These are phyloP conservation scores for Fusarium nanum DNA, from an alignment of 2,329 filamentous ascomycete species.

Conservation along the genomic window DNA sequence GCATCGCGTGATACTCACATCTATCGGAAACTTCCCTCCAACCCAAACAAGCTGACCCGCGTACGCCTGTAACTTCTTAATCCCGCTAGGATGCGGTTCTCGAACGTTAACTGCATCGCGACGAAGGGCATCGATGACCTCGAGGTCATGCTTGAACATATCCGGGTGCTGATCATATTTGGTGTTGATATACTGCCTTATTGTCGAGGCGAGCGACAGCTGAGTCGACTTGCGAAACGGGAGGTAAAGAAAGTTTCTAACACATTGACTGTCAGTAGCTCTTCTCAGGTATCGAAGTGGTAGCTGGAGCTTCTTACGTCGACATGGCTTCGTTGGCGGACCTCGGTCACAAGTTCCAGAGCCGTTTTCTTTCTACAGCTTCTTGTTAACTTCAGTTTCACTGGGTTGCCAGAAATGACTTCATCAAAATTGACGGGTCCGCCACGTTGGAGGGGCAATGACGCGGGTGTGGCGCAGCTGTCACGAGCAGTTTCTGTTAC, in stretches of 20 bases:
- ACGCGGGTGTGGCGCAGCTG: constrained; percentile 28
- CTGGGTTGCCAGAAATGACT: constrained; percentile 40
- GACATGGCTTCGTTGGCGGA: constrained; percentile 41
- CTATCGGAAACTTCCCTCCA: constrained; percentile 93
- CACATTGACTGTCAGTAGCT: constrained; percentile 34
- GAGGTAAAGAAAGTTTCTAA: constrained; percentile 75
- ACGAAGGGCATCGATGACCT: constrained; percentile 85
- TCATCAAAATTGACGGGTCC: constrained; percentile 34
- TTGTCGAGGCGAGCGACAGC: constrained; percentile 81
- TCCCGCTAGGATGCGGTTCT: constrained; percentile 87
- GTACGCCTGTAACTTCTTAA: constrained; percentile 90
- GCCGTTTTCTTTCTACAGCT: constrained; percentile 6
- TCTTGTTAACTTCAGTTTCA: constrained; percentile 7
- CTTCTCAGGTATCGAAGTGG: accelerated
- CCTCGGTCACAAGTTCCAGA: constrained; percentile 13
- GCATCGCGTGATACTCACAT: constrained; percentile 63
- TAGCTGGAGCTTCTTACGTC: constrained; percentile 37
- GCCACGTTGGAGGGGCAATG: constrained; percentile 45
- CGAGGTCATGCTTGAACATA: constrained; percentile 90
- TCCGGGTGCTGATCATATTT: constrained; percentile 99
- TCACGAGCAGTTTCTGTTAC: constrained; percentile 12
- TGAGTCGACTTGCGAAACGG: constrained; percentile 89
- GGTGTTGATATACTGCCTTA: constrained; percentile 94
- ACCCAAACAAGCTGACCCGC: constrained; percentile 94
- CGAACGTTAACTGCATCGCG: constrained; percentile 88